These are phyloP conservation scores for Aspergillus mulundensis DNA, from an alignment of 495 filamentous ascomycete genomes.

Conservation along the genomic window DNA sequence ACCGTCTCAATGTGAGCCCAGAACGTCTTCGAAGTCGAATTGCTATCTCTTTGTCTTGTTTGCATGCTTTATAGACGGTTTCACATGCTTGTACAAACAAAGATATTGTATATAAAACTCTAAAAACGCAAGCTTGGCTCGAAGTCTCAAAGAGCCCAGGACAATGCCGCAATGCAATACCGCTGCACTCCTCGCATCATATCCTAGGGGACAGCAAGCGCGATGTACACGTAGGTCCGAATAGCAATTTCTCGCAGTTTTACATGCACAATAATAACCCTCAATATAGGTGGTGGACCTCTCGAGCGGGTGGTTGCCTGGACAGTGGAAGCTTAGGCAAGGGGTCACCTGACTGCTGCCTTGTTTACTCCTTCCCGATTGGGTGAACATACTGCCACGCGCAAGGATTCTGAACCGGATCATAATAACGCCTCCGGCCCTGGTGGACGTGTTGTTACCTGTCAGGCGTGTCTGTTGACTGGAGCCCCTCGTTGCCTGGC, in stretches of 20 bases:
- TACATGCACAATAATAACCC: background rate
- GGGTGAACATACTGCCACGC: constrained; percentile 17
- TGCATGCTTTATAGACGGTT: background rate
- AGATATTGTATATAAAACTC: background rate
- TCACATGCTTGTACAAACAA: background rate
- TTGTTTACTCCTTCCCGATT: constrained; percentile 30
- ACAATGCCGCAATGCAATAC: background rate
- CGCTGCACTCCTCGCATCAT: background rate
- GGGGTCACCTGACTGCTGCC: constrained; percentile 18
- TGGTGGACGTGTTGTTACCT: background rate
- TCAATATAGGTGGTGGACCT: background rate
- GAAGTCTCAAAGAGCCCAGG: background rate
- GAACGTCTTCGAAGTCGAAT: background rate
- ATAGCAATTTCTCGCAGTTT: background rate
- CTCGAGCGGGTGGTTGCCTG: constrained; percentile 1
- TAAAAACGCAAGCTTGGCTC: background rate
- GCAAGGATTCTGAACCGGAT: constrained; percentile 13
- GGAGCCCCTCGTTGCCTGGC: constrained; percentile 5
- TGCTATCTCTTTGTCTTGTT: background rate
- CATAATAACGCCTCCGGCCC: constrained; percentile 11
- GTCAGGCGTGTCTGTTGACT: background rate
- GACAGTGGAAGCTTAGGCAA: constrained; percentile 9
- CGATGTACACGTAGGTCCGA: background rate
- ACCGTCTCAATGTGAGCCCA: background rate
- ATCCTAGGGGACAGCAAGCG: background rate